Percentiles rank a stretch among this genome's conserved stretches.
Conservation (phyloP, 1,284 basidiomycete genomes). For the Trichosporon faecale region DNA sequence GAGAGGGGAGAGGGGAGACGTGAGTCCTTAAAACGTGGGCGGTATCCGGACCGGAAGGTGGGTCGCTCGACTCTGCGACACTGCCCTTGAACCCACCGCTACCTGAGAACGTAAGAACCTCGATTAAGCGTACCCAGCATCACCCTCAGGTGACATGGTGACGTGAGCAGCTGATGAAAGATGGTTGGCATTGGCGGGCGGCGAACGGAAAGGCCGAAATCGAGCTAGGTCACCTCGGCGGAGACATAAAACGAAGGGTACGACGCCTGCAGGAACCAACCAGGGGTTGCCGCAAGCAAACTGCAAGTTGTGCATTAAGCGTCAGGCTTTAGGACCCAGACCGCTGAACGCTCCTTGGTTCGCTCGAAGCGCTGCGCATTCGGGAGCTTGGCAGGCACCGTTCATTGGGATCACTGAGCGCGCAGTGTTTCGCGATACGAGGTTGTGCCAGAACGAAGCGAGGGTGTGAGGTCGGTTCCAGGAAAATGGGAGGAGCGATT, state of each 20-base stretch:
- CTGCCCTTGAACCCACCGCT: not conserved
- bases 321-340: constrained; percentile 1
- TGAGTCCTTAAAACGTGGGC: not conserved
- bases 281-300: not conserved
- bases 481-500: not conserved
- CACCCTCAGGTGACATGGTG: not conserved
- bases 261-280: not conserved
- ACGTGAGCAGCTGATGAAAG: not conserved
- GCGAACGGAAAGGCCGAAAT: not conserved
- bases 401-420: not conserved
- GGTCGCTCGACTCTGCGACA: not conserved
- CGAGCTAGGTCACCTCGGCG: not conserved
- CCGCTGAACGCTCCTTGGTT: not conserved
- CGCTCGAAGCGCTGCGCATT: not conserved
- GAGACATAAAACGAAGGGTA: not conserved
- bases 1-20: too few relatives aligned
- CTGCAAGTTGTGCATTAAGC: not conserved
- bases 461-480: not conserved
- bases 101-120: not conserved
- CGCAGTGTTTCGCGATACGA: not conserved
- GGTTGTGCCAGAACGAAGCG: not conserved
- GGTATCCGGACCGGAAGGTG: not conserved
- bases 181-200: not conserved
- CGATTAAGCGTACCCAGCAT: not conserved
- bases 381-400: not conserved